Conservation (phyloP, 176 grass and related monocot species). For the Hordeum marinum region DNA sequence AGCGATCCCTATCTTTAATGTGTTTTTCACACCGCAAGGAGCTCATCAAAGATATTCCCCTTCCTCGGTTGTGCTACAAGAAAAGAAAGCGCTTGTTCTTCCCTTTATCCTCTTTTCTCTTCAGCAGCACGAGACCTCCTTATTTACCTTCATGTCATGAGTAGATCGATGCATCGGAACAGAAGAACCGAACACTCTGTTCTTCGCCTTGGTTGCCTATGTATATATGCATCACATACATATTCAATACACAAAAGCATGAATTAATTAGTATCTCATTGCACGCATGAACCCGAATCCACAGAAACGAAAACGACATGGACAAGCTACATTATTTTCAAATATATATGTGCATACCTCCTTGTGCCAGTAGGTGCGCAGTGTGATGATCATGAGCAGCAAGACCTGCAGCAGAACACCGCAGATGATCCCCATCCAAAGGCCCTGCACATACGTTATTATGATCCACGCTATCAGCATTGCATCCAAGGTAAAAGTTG, state of each 20-base stretch:
- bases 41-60: no score
- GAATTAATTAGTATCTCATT: neutral
- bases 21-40: no score
- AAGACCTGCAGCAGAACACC: constrained; percentile 48
- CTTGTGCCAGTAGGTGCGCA: constrained; percentile 54
- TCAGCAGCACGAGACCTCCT: no score
- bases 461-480: no score
- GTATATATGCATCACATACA: neutral
- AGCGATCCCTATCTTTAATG: no score
- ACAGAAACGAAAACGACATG: no score
- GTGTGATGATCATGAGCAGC: constrained; percentile 30
- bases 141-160: constrained; percentile 1
- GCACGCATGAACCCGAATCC: no score
- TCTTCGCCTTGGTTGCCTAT: constrained; percentile 21
- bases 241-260: neutral
- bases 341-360: constrained; percentile 33
- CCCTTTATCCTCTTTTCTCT: no score
- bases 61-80: no score
- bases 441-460: constrained; percentile 28
- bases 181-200: constrained; percentile 45
- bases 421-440: constrained; percentile 68
- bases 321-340: no score
- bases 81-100: no score
- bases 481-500: neutral
- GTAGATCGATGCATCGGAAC: constrained; percentile 2